A percentile compares a stretch with the other conserved stretches of the same genome.
Evolutionary conservation across 2,329 filamentous ascomycete genomes (phyloP).

Genomic region (Apiospora marii): DNA sequence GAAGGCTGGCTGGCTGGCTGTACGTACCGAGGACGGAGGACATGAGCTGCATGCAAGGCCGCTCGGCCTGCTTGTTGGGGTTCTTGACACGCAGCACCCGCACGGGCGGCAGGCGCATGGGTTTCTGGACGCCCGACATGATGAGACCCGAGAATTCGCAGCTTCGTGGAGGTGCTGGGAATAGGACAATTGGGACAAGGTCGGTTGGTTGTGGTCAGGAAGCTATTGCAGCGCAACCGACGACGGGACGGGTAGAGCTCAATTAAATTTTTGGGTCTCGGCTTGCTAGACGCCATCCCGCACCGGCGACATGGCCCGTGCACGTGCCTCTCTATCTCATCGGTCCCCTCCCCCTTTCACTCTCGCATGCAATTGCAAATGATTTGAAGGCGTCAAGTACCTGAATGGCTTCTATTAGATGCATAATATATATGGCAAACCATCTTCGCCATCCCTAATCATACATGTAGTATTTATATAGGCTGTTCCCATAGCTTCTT

Average conservation of each 20-base stretch:
- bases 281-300: slow-evolving; percentile 1
- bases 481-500: neutral
- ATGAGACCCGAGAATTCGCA: neutral
- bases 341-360: neutral
- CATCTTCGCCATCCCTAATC: neutral
- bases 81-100: slow-evolving; percentile 62
- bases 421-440: neutral
- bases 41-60: slow-evolving; percentile 65
- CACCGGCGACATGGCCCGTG: slow-evolving; percentile 12
- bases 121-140: slow-evolving; percentile 57
- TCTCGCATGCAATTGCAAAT: neutral
- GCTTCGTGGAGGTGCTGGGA: neutral
- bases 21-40: slow-evolving; percentile 62
- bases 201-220: neutral
- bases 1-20: no score
- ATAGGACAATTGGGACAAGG: neutral
- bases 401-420: neutral
- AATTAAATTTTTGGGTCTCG: slow-evolving; percentile 19
- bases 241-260: slow-evolving; percentile 1
- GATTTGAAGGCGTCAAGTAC: neutral
- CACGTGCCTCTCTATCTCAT: neutral
- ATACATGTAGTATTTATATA: neutral
- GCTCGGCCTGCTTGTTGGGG: slow-evolving; percentile 57
- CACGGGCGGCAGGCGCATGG: slow-evolving; percentile 66
- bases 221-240: slow-evolving; percentile 4